phyloP scores from a whole-genome alignment of 2,329 filamentous ascomycete species.

The Fusarium compactum region DNA sequence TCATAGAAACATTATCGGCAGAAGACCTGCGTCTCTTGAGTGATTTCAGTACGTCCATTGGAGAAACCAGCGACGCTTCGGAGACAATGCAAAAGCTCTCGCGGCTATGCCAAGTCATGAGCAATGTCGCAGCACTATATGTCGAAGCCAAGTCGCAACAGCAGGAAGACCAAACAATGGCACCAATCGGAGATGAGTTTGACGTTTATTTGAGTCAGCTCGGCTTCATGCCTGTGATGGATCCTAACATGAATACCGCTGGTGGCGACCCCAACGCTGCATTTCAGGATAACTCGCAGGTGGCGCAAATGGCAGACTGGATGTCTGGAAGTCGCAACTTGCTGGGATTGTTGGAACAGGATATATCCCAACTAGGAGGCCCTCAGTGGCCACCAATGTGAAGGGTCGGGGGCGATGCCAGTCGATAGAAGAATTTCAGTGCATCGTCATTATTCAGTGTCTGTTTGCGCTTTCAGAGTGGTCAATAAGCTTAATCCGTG shows the following conservation, averaged over 20 bases:
- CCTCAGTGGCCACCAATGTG: conserved; percentile 50
- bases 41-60: conserved; percentile 68
- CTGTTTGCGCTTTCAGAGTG: not conserved
- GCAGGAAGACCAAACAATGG: conserved; percentile 59
- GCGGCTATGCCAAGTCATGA: conserved; percentile 71
- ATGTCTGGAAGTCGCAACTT: conserved; percentile 75
- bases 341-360: conserved; percentile 73
- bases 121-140: conserved; percentile 71
- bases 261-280: conserved; percentile 34
- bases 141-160: conserved; percentile 69
- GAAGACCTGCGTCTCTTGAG: conserved; percentile 67
- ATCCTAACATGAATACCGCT: conserved; percentile 42
- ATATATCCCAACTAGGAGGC: conserved; percentile 62
- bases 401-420: conserved; percentile 7
- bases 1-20: conserved; percentile 65
- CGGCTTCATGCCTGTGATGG: conserved; percentile 65
- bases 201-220: conserved; percentile 74
- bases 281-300: conserved; percentile 47
- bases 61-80: conserved; percentile 63
- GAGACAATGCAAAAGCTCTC: conserved; percentile 71
- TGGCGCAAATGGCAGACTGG: conserved; percentile 71
- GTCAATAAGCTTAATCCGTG: conserved; percentile 64
- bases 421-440: conserved; percentile 14
- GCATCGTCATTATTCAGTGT: not conserved
- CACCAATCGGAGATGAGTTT: conserved; percentile 68